phyloP scores from a whole-genome alignment of 331 rosid genomes.

The Cydonia oblonga region DNA sequence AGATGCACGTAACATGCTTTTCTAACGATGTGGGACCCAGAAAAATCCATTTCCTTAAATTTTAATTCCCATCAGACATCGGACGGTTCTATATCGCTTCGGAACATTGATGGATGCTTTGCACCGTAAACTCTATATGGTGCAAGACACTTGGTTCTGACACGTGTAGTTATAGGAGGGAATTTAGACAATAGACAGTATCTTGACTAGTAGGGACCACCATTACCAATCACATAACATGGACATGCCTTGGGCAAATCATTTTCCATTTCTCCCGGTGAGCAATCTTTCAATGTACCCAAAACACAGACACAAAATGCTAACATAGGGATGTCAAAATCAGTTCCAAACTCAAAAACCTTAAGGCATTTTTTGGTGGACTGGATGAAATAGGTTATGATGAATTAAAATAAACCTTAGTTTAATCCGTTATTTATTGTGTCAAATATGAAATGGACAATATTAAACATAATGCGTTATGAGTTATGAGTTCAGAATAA shows the following conservation, averaged over 20 bases:
- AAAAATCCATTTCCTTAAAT: not conserved
- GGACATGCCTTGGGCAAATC: slow-evolving; percentile 9
- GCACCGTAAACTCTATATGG: not conserved
- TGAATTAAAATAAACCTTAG: too few relatives aligned
- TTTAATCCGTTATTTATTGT: too few relatives aligned
- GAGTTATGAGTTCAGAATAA: too few relatives aligned
- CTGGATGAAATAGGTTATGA: too few relatives aligned
- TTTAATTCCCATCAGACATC: slow-evolving; percentile 22
- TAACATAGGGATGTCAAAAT: too few relatives aligned
- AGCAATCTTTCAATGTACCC: too few relatives aligned
- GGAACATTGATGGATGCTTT: not conserved
- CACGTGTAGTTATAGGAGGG: slow-evolving; percentile 20
- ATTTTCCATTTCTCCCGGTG: not conserved
- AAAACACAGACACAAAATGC: fast-evolving
- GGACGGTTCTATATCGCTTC: not conserved
- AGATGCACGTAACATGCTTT: slow-evolving; percentile 17
- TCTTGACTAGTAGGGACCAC: slow-evolving; percentile 20
- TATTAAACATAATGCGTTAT: fast-evolving
- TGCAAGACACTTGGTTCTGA: not conserved
- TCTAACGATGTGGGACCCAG: slow-evolving; percentile 9
- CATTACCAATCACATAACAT: not conserved
- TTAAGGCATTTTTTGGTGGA: too few relatives aligned
- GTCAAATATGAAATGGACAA: too few relatives aligned
- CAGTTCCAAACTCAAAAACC: not conserved
- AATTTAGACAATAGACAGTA: not conserved